These are phyloP conservation scores for Hsuehochloa calcarea DNA, from an alignment of 176 grass and related monocot genomes.

Conservation along the genomic window DNA sequence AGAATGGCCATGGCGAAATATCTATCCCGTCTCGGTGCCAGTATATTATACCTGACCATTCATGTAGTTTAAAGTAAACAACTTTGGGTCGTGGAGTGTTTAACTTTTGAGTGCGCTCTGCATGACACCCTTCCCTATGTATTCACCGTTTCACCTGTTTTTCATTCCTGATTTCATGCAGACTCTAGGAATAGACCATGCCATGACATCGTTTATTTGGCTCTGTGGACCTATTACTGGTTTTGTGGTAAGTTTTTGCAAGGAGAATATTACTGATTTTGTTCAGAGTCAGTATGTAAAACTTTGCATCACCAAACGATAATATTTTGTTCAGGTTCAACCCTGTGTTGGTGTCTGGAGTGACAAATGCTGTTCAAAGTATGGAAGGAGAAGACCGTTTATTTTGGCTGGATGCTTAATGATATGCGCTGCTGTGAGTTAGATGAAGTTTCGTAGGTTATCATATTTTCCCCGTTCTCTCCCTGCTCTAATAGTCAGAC, in stretches of 20 bases:
- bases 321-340: slow-evolving; percentile 55
- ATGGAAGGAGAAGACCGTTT: slow-evolving; percentile 91
- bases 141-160: background rate
- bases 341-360: slow-evolving; percentile 99
- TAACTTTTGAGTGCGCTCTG: background rate
- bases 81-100: background rate
- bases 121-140: background rate
- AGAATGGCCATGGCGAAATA: background rate
- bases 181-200: slow-evolving; percentile 98
- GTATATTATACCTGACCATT: background rate
- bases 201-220: slow-evolving; percentile 95
- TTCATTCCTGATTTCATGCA: slow-evolving; percentile 37
- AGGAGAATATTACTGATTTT: background rate
- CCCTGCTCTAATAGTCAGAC: slow-evolving; percentile 36
- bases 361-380: slow-evolving; percentile 93
- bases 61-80: background rate
- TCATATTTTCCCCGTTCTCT: background rate
- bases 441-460: slow-evolving; percentile 26
- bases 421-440: slow-evolving; percentile 90
- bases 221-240: slow-evolving; percentile 95
- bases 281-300: background rate
- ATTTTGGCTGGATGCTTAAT: slow-evolving; percentile 85
- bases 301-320: background rate
- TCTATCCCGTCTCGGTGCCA: background rate
- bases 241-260: slow-evolving; percentile 66